These are phyloP conservation scores for Exophiala dermatitidis DNA, from an alignment of 2,329 filamentous ascomycete genomes.

Conservation along the genomic window DNA sequence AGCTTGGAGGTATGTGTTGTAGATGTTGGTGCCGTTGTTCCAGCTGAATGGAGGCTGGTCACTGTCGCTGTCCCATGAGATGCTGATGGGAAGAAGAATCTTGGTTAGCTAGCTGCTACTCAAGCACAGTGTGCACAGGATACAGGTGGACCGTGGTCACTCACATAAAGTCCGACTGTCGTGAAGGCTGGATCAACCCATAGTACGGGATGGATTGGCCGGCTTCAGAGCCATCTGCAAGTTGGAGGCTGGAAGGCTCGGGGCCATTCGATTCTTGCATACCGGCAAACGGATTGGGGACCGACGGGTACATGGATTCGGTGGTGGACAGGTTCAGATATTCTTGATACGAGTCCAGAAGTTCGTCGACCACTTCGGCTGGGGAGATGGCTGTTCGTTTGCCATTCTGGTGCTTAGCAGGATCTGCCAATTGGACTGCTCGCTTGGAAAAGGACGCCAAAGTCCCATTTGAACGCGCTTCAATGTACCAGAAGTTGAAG, in stretches of 20 bases:
- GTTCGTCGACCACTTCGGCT: not conserved
- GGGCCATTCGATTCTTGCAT: not conserved
- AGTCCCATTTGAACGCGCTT: constrained; percentile 7
- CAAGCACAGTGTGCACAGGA: too few species aligned
- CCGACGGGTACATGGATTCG: constrained; percentile 1
- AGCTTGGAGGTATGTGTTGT: constrained; percentile 12
- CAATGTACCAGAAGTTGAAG: constrained; percentile 11
- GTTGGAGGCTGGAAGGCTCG: constrained; percentile 7
- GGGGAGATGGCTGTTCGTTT: not conserved
- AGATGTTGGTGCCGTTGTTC: constrained; percentile 16
- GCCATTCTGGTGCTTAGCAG: not conserved
- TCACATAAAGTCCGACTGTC: constrained; percentile 14
- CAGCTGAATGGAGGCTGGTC: constrained; percentile 7
- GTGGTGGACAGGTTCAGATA: constrained; percentile 3
- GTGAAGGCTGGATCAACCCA: constrained; percentile 8
- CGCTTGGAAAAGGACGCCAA: constrained; percentile 8
- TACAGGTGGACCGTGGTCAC: not conserved
- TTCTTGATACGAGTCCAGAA: constrained; percentile 2
- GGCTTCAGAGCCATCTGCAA: constrained; percentile 32
- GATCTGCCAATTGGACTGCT: not conserved
- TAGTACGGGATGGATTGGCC: constrained; percentile 28
- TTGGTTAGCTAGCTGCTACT: too few species aligned
- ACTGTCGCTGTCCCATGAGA: constrained; percentile 9
- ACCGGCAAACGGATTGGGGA: constrained; percentile 18
- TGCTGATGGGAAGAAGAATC: not conserved